Percentiles rank a stretch among this genome's conserved stretches.
phyloP scores from a whole-genome alignment of 192 early-diverging fungal genomes.

The Phycomyces blakesleeanus region DNA sequence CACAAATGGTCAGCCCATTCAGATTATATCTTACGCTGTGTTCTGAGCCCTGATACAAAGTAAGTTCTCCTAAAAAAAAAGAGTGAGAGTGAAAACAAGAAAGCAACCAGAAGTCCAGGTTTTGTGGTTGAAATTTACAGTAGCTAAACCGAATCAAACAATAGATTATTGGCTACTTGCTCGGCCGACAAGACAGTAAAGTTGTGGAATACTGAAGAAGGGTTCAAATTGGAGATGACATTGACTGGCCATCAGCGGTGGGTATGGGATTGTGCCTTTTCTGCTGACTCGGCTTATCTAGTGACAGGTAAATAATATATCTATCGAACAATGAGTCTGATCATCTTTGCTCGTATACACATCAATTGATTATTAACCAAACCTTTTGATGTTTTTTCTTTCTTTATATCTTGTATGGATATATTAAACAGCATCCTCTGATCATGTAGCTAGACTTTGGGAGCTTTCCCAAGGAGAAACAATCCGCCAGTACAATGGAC shows the following conservation, averaged over 20 bases:
- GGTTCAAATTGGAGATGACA: constrained; percentile 68
- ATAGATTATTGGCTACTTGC: constrained; percentile 73
- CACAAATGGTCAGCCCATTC: constrained; percentile 72
- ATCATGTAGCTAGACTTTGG: constrained; percentile 81
- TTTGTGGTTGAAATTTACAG: too few relatives aligned
- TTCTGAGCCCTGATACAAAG: constrained; percentile 80
- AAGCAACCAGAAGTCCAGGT: not conserved
- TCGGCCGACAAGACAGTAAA: constrained; percentile 87
- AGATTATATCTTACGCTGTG: constrained; percentile 79
- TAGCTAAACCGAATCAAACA: too few relatives aligned
- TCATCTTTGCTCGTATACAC: too few relatives aligned
- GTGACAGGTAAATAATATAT: constrained; percentile 57
- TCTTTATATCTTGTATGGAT: too few relatives aligned
- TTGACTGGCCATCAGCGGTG: constrained; percentile 80
- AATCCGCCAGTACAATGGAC: constrained; percentile 84
- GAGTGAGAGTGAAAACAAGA: not conserved
- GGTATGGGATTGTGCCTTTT: constrained; percentile 93
- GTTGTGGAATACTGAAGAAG: constrained; percentile 68
- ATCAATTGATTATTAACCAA: too few relatives aligned
- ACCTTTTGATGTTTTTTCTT: too few relatives aligned
- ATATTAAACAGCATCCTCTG: constrained; percentile 65
- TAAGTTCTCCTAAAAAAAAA: constrained; percentile 31
- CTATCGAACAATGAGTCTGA: too few relatives aligned
- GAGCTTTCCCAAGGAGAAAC: constrained; percentile 74
- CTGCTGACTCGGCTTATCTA: constrained; percentile 87